Base-by-base conservation (phyloP, 2,329 filamentous ascomycete genomes). In the Chrysosporium queenslandicum region DNA sequence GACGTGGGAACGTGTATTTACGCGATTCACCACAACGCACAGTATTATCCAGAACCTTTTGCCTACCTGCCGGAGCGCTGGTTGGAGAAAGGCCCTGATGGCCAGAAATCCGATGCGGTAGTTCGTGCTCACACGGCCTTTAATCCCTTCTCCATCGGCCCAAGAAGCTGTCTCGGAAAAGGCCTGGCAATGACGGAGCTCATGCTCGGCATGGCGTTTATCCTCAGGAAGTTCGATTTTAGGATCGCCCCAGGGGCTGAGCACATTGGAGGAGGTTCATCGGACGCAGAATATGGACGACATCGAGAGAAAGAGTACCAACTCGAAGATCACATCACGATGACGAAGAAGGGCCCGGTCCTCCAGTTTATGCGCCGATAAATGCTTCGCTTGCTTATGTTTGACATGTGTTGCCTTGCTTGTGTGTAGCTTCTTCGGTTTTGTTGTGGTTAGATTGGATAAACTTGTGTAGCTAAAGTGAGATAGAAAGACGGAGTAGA, bases 121-220 rank as follows among this genome's bases (percentile, higher is more conserved):
- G 18, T 69, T 79, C 1, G 70, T 73, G 2, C 62, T 71, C 4
- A 83, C 85, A 48, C 53, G 4, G 57, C 57, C 6, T 58, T 58
- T 37, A 56, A 49, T 21, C 37, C 57, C 6, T 73, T 73, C 47
- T 68, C 66, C 39, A 66, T 71, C 34, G 70, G 70, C 0, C 67
- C 66, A 1, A 63, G 69, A 1, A 68, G 69, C 1, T 73, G 70
- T 49, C 66, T 70, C 53, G 70, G 70, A 4, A 72, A 72, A 58
- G 64, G 65, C 36, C 64, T 73, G 65, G 70, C 70, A 1, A 64
- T 70, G 46, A 66, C 70, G 61, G 70, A 72, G 55, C 65, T 72
- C 61, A 60, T 61, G n/a, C 51, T 70, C 47, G 68, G 68, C 6
- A 52, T 71, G 40, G 69, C 68, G 12, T 61, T 63, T 27, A 47